Evolutionary conservation across 1,139 yeast genomes (phyloP).

Genomic region (Nakaseomyces uthaithaninus): DNA sequence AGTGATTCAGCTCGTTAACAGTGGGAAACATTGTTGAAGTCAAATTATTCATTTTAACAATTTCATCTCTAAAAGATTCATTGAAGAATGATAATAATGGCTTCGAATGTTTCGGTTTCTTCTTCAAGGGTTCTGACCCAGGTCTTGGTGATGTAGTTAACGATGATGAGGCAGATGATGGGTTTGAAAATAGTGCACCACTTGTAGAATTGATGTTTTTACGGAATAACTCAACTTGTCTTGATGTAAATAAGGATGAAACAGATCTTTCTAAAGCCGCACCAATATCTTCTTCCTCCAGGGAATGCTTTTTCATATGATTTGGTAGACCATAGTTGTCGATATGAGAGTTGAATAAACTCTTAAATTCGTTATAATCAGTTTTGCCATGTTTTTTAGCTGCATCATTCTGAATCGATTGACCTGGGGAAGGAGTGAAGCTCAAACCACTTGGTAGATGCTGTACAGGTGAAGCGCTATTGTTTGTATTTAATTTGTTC

Average conservation of each 20-base stretch:
- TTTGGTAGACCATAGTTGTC: slow-evolving; percentile 5
- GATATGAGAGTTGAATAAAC: slow-evolving; percentile 2
- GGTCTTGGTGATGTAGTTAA: slow-evolving; percentile 12
- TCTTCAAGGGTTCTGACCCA: background rate
- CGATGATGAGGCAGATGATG: slow-evolving; percentile 18
- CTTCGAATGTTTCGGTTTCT: slow-evolving; percentile 5
- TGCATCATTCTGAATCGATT: background rate
- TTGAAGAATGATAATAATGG: slow-evolving; percentile 37
- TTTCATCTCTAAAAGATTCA: slow-evolving; percentile 43
- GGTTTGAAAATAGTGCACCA: slow-evolving; percentile 13
- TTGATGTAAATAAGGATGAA: slow-evolving; percentile 40
- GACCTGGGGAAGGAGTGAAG: slow-evolving; percentile 1
- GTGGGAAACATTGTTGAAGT: slow-evolving; percentile 58
- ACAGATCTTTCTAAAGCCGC: slow-evolving; percentile 9
- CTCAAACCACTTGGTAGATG: background rate
- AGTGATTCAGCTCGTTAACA: slow-evolving; percentile 63
- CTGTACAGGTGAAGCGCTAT: background rate
- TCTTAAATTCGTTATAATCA: slow-evolving; percentile 6
- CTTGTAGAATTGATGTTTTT: slow-evolving; percentile 29
- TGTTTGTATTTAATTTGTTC: background rate
- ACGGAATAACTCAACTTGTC: slow-evolving; percentile 53
- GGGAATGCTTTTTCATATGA: background rate
- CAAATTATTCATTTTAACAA: slow-evolving; percentile 46
- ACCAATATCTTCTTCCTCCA: slow-evolving; percentile 3
- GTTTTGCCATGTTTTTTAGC: background rate